Evolutionary conservation across 2,329 filamentous ascomycete genomes (phyloP).

Genomic region (Aspergillus sojae): DNA sequence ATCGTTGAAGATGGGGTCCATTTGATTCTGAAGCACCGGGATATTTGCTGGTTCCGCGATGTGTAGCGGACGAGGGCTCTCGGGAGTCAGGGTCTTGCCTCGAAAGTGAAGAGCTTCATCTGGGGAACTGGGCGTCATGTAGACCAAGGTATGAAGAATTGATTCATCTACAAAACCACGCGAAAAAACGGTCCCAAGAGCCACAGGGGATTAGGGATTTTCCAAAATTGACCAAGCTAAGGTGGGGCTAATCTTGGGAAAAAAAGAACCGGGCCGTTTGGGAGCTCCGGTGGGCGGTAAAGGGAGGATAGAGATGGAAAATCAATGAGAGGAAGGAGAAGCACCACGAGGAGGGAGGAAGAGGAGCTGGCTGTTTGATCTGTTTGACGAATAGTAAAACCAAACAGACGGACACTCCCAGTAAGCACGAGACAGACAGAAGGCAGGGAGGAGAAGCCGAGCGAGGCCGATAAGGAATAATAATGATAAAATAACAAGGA

Average conservation of each 20-base stretch:
- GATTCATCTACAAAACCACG: constrained; percentile 43
- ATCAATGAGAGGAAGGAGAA: constrained; percentile 2
- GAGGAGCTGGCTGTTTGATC: not conserved
- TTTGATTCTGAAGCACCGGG: constrained; percentile 70
- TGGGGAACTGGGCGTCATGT: constrained; percentile 57
- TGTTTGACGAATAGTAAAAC: not conserved
- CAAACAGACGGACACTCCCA: not conserved
- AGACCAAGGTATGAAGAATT: constrained; percentile 40
- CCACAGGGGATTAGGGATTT: constrained; percentile 28
- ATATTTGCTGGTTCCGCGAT: constrained; percentile 69
- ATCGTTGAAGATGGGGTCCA: constrained; percentile 71
- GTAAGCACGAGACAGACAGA: not conserved
- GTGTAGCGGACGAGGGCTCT: constrained; percentile 71
- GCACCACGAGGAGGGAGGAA: not conserved
- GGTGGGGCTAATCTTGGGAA: constrained; percentile 37
- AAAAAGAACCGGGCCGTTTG: constrained; percentile 30
- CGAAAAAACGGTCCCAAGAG: constrained; percentile 13
- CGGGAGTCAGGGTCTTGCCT: constrained; percentile 67
- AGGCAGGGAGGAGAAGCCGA: not conserved
- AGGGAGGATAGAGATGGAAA: constrained; percentile 15
- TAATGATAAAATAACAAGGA: not conserved
- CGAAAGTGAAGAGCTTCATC: constrained; percentile 60
- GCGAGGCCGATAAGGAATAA: constrained; percentile 3
- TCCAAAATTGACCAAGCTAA: constrained; percentile 37
- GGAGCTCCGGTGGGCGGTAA: constrained; percentile 21